Evolutionary conservation across 768 basidiomycete genomes (phyloP).

Genomic region (Nevesoporus exiguus): DNA sequence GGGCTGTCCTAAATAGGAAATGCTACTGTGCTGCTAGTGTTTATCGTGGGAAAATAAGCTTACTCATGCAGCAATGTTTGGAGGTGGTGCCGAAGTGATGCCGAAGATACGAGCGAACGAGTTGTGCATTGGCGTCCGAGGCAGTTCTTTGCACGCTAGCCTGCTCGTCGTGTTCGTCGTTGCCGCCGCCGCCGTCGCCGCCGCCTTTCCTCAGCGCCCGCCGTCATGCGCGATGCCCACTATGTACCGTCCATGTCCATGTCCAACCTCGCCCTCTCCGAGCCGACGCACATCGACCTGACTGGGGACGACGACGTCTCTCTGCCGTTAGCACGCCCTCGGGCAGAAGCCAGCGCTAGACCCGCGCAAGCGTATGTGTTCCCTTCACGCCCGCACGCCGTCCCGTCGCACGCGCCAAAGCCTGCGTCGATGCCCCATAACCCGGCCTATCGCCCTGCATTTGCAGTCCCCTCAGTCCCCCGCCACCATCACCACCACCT

Average conservation of each 20-base stretch:
- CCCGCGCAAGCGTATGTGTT: conserved; percentile 31
- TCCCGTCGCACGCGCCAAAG: conserved; percentile 27
- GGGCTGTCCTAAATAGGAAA: conserved; percentile 21
- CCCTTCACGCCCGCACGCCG: conserved; percentile 22
- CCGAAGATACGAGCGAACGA: conserved; percentile 25
- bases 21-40: no score
- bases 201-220: conserved; percentile 1
- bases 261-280: conserved; percentile 36
- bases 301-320: conserved; percentile 64
- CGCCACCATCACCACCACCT: conserved; percentile 21
- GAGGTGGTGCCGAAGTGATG: conserved; percentile 21
- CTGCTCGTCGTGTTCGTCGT: background rate
- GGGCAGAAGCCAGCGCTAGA: conserved; percentile 40
- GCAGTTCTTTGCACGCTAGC: conserved; percentile 16
- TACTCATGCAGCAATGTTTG: conserved; percentile 20
- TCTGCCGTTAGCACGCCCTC: conserved; percentile 26
- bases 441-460: conserved; percentile 47
- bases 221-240: conserved; percentile 29
- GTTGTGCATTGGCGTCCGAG: conserved; percentile 12
- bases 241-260: conserved; percentile 33
- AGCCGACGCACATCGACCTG: conserved; percentile 63
- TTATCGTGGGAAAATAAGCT: conserved; percentile 22
- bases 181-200: background rate
- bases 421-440: conserved; percentile 17
- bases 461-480: conserved; percentile 42